Base-by-base conservation (phyloP, 768 basidiomycete genomes). In the Krasilnikovozyma curviuscula region DNA sequence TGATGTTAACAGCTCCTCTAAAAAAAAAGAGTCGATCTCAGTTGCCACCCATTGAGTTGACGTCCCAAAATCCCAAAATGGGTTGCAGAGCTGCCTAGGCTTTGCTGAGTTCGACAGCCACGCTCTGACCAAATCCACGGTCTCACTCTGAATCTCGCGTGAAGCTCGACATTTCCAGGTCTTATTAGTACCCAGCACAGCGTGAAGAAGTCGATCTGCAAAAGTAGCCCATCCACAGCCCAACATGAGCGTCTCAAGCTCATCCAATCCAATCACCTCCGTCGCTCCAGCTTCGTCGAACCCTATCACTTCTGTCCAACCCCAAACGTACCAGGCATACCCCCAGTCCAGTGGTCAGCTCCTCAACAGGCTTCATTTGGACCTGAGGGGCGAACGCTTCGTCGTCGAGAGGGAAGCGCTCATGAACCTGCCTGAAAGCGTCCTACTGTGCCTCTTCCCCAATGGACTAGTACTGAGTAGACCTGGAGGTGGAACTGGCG, bases 341-440 rank as follows among this genome's bases (percentile, higher is more conserved):
- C n/a, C 29, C 1, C 29, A 81, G 86, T 66, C 83, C 83, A 5
- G 12, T 19, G 40, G 42, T 14, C 82, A 85, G 68, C 73, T 91
- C 33, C 73, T 95, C 55, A 80, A 84, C 23, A 74, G 85, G 57
- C 72, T 98, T 57, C 74, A 81, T 46, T 77, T 98, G 57, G 93
- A 97, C 68, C 73, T 98, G 31, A 78, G 93, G 54, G 88, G 88
- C 48, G 72, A 67, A 57, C 78, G 86, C 53, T 89, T 97, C 68
- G 78, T 83, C 52, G 85, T 98, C 37, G 93, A 97, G 67, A 74
- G 91, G 56, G 91, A 97, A 68, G 88, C 83, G 6, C 80, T 98
- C 61, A 93, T 97, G 88, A 85, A 89, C 63, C 73, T 98, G 18
- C 93, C 93, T 2, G 93, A 98, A 74, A 86, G 83, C 16, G 86